Percentiles rank a stretch among this genome's conserved stretches.
These are phyloP conservation scores for Xeromyces bisporus DNA, from an alignment of 495 filamentous ascomycete species.

Conservation along the genomic window DNA sequence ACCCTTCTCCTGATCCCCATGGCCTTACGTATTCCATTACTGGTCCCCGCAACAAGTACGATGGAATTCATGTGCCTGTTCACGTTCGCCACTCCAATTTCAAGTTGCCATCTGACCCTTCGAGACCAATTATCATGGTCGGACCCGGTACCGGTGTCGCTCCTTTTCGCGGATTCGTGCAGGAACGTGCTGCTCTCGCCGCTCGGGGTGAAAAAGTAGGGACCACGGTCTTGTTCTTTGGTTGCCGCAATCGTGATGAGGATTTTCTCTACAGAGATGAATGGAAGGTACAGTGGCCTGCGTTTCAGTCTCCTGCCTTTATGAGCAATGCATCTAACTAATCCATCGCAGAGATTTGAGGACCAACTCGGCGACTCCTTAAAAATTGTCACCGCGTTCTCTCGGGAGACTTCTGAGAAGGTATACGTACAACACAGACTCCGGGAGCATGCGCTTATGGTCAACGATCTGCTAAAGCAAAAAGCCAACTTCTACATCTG, in stretches of 20 bases:
- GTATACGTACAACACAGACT: conserved; percentile 95
- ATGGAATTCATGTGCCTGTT: conserved; percentile 88
- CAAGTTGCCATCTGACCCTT: conserved; percentile 90
- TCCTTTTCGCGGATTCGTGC: conserved; percentile 87
- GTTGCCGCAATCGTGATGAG: conserved; percentile 67
- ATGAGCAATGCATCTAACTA: conserved; percentile 4
- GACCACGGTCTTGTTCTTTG: conserved; percentile 84
- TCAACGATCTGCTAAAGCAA: conserved; percentile 80
- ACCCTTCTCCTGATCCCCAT: conserved; percentile 68
- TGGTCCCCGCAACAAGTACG: conserved; percentile 91
- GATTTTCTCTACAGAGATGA: conserved; percentile 89
- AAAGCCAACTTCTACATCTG: conserved; percentile 96
- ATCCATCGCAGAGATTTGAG: conserved; percentile 50
- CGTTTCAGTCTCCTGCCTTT: neutral
- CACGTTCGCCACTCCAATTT: conserved; percentile 98
- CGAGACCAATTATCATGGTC: conserved; percentile 87
- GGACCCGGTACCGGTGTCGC: conserved; percentile 95
- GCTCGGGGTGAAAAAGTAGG: conserved; percentile 72
- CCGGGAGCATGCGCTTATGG: conserved; percentile 60
- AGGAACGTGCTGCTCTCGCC: conserved; percentile 73
- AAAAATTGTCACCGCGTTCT: conserved; percentile 82
- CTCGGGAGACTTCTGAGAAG: conserved; percentile 61
- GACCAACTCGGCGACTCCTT: conserved; percentile 71
- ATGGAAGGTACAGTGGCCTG: conserved; percentile 57
- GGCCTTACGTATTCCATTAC: conserved; percentile 77